Conservation (phyloP, 225 moss, liverwort and hornwort species). For the Antitrichia curtipendula region DNA sequence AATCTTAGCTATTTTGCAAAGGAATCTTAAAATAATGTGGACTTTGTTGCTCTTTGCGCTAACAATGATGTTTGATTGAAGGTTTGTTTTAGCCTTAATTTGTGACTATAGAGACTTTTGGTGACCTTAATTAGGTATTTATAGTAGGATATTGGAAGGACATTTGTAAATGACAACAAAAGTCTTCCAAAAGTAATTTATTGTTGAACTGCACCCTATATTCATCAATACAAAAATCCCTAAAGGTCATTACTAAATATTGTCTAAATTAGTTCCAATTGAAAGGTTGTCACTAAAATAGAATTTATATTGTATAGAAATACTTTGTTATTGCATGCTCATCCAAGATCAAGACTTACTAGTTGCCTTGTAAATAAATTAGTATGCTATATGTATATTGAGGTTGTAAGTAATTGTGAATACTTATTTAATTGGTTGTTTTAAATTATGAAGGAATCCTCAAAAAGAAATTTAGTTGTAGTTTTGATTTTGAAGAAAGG, state of each 20-base stretch:
- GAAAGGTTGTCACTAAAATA: fast-evolving
- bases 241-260: no score
- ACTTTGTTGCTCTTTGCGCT: fast-evolving
- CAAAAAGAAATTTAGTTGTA: background rate
- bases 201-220: no score
- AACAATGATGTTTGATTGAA: fast-evolving
- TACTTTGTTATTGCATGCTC: background rate
- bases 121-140: background rate
- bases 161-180: no score
- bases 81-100: background rate
- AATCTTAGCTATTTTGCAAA: background rate
- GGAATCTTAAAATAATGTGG: no score
- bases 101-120: fast-evolving
- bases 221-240: no score
- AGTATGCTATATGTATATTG: background rate
- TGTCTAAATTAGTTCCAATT: fast-evolving
- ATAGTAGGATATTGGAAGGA: no score
- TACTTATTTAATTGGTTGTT: background rate
- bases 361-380: background rate
- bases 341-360: no score
- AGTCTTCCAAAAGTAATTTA: no score
- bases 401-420: background rate
- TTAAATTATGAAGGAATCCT: background rate
- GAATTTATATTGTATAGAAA: background rate
- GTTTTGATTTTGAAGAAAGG: background rate